Base-by-base conservation (phyloP, 140 eudicot genomes). In the Eryngium alpinum region DNA sequence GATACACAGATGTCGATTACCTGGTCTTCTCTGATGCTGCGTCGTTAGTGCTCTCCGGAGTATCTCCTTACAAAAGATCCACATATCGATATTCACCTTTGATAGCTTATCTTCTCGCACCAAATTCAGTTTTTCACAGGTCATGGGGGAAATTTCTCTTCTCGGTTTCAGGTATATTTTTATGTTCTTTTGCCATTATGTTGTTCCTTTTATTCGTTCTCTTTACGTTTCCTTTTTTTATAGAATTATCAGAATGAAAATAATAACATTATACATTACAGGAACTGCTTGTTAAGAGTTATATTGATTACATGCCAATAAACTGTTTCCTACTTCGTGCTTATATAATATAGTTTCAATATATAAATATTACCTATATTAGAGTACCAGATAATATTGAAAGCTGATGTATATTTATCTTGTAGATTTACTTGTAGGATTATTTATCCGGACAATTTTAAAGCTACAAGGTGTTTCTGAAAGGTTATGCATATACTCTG, bases 21-120 rank as follows among this genome's bases (percentile, higher is more conserved):
- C 90, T 91, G 32, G 99, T 91, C 82, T 93, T 95, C 80, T 91
- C 97, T 28, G 97, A 93, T 91, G 99, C 97, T 81, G 99, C 99
- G 24, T 53, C 92, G n/a, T 84, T 92, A 81, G 88, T 93, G 87
- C 92, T 88, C 18, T 82, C 91, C 17, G 99, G 99, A 70, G 88
- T 86, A 53, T 95, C 99, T 56, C 99, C 99, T 60, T 95, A 93
- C 81, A 88, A 91, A 82, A 90, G 99, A 85, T 91, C 94, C 52
- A 95, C 99, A 0, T 95, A 93, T 73, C 91, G 98, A 9, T 95
- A 95, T 83, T 95, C 99, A 59, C 99, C 98, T 31, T 79, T 93
- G 79, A 84, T 95, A n/a, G 98, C 98, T 24, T 91, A 85, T 89
- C 85, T 95, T 85, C 91, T 95, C 77, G 57, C 87, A 33, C 99